These are phyloP conservation scores for Ceratocystis cubensis DNA, from an alignment of 2,329 filamentous ascomycete genomes.

Conservation along the genomic window DNA sequence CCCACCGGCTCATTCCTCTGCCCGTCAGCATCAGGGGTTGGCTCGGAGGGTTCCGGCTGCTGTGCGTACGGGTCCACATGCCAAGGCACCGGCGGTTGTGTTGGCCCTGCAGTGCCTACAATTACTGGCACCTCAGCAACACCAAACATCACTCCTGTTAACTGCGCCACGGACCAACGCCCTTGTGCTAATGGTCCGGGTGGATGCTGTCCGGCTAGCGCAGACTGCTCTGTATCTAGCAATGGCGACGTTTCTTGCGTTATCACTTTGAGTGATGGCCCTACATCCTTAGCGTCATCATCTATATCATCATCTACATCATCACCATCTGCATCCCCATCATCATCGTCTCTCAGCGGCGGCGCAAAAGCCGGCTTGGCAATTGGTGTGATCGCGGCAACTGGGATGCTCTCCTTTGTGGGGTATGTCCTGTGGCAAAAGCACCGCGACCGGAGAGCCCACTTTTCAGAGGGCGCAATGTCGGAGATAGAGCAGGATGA, in stretches of 20 bases:
- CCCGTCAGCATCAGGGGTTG: slow-evolving; percentile 31
- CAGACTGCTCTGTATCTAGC: slow-evolving; percentile 32
- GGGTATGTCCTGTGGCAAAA: slow-evolving; percentile 31
- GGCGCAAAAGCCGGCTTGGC: slow-evolving; percentile 47
- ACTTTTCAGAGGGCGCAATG: slow-evolving; percentile 18
- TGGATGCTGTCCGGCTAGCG: slow-evolving; percentile 39
- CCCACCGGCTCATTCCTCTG: slow-evolving; percentile 35
- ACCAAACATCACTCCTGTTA: slow-evolving; percentile 29
- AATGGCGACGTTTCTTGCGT: slow-evolving; percentile 32
- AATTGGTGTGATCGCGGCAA: slow-evolving; percentile 37
- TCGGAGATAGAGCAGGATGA: slow-evolving; percentile 12
- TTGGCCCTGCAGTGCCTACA: slow-evolving; percentile 26
- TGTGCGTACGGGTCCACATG: slow-evolving; percentile 37
- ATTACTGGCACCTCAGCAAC: slow-evolving; percentile 23
- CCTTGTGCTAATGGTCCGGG: slow-evolving; percentile 33
- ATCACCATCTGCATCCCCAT: slow-evolving; percentile 17
- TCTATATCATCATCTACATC: neutral
- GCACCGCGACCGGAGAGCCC: slow-evolving; percentile 26
- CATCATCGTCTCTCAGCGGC: slow-evolving; percentile 28
- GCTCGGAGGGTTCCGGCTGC: slow-evolving; percentile 30
- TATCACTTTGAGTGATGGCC: slow-evolving; percentile 28
- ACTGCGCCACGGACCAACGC: slow-evolving; percentile 36
- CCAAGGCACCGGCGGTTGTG: slow-evolving; percentile 28
- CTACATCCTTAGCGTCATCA: slow-evolving; percentile 24
- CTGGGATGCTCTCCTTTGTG: slow-evolving; percentile 30